These are phyloP conservation scores for Gloeopeniophorella convolvens DNA, from an alignment of 768 basidiomycete species.

Conservation along the genomic window DNA sequence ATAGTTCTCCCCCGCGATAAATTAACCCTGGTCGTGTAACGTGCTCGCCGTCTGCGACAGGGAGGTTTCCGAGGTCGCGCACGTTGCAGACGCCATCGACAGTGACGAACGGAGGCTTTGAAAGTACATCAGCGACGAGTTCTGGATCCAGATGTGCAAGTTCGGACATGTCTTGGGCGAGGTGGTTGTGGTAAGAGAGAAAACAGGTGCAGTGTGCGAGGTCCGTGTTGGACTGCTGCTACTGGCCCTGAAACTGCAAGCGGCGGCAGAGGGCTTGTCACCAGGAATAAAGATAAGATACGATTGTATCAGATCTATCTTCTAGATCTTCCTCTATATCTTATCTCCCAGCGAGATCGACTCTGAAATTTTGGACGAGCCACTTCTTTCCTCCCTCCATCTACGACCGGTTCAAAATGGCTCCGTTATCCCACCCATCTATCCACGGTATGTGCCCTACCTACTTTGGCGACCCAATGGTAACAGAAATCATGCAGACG, in stretches of 20 bases:
- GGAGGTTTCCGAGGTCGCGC: slow-evolving; percentile 63
- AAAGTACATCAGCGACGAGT: slow-evolving; percentile 58
- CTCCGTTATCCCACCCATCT: slow-evolving; percentile 33
- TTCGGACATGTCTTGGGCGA: slow-evolving; percentile 23
- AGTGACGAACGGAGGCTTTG: slow-evolving; percentile 60
- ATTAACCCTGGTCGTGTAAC: slow-evolving; percentile 52
- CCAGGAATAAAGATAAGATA: not conserved
- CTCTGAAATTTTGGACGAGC: no score
- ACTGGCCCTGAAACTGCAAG: no score
- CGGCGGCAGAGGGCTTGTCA: not conserved
- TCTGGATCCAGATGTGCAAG: slow-evolving; percentile 60
- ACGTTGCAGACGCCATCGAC: slow-evolving; percentile 73
- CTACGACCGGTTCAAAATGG: slow-evolving; percentile 24
- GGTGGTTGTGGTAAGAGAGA: not conserved
- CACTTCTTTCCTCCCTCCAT: not conserved
- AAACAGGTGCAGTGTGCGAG: no score
- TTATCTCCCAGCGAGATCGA: no score
- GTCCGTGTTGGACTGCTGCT: no score
- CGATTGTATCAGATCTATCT: not conserved
- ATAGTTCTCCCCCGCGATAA: slow-evolving; percentile 69
- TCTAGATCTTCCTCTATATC: no score
- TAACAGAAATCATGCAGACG: slow-evolving; percentile 42
- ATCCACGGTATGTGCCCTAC: slow-evolving; percentile 27
- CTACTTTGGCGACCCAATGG: not conserved
- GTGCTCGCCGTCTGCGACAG: slow-evolving; percentile 38